These are phyloP conservation scores for Tothia fuscella DNA, from an alignment of 2,329 filamentous ascomycete genomes.

Conservation along the genomic window DNA sequence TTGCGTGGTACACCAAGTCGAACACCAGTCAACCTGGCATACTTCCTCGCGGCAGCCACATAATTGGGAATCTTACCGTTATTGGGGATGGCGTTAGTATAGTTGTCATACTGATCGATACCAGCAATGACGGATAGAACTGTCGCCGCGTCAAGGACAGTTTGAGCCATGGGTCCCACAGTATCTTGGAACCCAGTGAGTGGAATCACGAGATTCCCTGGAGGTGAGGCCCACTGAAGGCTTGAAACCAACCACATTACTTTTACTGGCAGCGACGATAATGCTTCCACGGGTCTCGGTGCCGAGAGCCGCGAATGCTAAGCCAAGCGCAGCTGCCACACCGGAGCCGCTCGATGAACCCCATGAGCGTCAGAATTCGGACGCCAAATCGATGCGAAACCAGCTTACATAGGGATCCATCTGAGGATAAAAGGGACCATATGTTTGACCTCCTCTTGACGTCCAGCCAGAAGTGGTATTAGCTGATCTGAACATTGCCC, in stretches of 20 bases:
- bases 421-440: neutral
- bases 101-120: slow-evolving; percentile 41
- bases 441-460: neutral
- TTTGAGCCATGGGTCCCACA: slow-evolving; percentile 45
- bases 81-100: slow-evolving; percentile 46
- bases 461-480: neutral
- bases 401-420: neutral
- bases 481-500: slow-evolving; percentile 3
- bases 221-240: slow-evolving; percentile 43
- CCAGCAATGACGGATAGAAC: slow-evolving; percentile 47
- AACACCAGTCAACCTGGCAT: slow-evolving; percentile 40
- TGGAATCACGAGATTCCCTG: slow-evolving; percentile 51
- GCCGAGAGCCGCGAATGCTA: slow-evolving; percentile 47
- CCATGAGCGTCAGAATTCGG: neutral
- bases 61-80: slow-evolving; percentile 44
- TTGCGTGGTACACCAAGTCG: slow-evolving; percentile 55
- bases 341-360: slow-evolving; percentile 41
- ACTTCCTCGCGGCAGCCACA: slow-evolving; percentile 40
- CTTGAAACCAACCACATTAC: slow-evolving; percentile 56
- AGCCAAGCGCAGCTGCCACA: slow-evolving; percentile 46
- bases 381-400: neutral
- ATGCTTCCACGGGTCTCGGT: slow-evolving; percentile 55
- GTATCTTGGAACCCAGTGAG: slow-evolving; percentile 47
- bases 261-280: slow-evolving; percentile 40
- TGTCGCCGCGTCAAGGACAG: slow-evolving; percentile 46